phyloP scores from a whole-genome alignment of 768 basidiomycete genomes.

The Leccinellum rugosiceps region DNA sequence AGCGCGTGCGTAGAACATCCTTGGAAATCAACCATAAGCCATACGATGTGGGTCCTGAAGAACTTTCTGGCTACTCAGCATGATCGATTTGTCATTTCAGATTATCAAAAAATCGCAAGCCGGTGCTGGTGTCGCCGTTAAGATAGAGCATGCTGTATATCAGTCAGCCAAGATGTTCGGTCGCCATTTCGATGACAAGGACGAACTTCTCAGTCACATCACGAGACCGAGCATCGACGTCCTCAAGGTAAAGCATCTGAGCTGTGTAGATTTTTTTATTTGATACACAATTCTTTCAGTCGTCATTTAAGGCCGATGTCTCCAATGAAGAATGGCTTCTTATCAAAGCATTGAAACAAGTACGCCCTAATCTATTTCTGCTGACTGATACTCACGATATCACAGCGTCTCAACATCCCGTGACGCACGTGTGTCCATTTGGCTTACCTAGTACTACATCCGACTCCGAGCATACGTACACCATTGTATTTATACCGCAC shows the following conservation, averaged over 20 bases:
- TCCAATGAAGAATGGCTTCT: conserved; percentile 90
- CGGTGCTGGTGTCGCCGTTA: conserved; percentile 96
- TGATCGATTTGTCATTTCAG: conserved; percentile 35
- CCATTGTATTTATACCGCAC: conserved; percentile 32
- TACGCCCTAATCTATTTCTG: conserved; percentile 22
- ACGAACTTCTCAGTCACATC: conserved; percentile 88
- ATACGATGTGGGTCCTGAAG: conserved; percentile 53
- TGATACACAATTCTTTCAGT: conserved; percentile 39
- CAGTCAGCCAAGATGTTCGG: conserved; percentile 95
- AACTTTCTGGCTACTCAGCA: not conserved
- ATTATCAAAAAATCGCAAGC: conserved; percentile 90
- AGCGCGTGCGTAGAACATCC: conserved; percentile 61
- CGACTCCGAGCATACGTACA: conserved; percentile 19
- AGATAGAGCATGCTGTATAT: conserved; percentile 97
- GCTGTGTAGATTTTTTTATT: not conserved
- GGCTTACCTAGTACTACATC: conserved; percentile 7
- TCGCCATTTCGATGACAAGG: conserved; percentile 93
- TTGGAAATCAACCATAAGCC: conserved; percentile 97
- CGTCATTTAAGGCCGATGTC: conserved; percentile 85
- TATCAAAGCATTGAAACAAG: conserved; percentile 83
- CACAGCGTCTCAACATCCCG: conserved; percentile 38
- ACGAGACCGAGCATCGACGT: conserved; percentile 94
- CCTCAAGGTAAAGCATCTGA: conserved; percentile 61
- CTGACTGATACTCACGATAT: not conserved
- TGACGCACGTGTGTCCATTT: conserved; percentile 17